These are phyloP conservation scores for Plasmodium knowlesi DNA, from an alignment of 169 alveolate genomes.

Conservation along the genomic window DNA sequence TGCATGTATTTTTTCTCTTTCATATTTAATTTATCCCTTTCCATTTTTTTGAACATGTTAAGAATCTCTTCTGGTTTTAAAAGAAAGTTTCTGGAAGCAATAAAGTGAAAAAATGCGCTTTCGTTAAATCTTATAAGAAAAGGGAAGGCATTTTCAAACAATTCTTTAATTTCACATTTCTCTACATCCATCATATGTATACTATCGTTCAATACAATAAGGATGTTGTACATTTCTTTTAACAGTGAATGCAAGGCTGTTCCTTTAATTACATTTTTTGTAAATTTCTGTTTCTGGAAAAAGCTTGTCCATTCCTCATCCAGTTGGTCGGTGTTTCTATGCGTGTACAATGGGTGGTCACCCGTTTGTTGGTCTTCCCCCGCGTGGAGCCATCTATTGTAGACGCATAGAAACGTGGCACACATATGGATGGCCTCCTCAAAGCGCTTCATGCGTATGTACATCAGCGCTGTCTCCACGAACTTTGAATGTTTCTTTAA, in stretches of 20 bases:
- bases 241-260: slow-evolving; percentile 1
- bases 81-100: slow-evolving; percentile 17
- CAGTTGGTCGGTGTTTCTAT: background rate
- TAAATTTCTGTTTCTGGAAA: background rate
- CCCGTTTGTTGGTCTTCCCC: background rate
- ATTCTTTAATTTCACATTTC: slow-evolving; percentile 19
- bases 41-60: slow-evolving; percentile 5
- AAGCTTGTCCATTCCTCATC: slow-evolving; percentile 1
- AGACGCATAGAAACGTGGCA: slow-evolving; percentile 3
- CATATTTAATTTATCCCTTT: background rate
- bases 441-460: slow-evolving; percentile 27
- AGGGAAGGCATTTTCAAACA: slow-evolving; percentile 60
- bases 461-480: slow-evolving; percentile 2
- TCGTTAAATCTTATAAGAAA: slow-evolving; percentile 51
- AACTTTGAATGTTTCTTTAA: slow-evolving; percentile 8
- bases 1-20: slow-evolving; percentile 39
- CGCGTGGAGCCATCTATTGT: background rate
- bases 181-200: slow-evolving; percentile 25
- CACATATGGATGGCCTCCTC: slow-evolving; percentile 55
- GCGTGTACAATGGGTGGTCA: background rate
- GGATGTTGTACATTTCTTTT: slow-evolving; percentile 37
- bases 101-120: slow-evolving; percentile 28
- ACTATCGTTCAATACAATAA: slow-evolving; percentile 26
- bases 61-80: slow-evolving; percentile 48
- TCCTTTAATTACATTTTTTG: slow-evolving; percentile 2